Evolutionary conservation across 179 eudicot genomes (phyloP), one percentile per base, ranked within the genome.

Genomic region (Nepenthes alata): DNA sequence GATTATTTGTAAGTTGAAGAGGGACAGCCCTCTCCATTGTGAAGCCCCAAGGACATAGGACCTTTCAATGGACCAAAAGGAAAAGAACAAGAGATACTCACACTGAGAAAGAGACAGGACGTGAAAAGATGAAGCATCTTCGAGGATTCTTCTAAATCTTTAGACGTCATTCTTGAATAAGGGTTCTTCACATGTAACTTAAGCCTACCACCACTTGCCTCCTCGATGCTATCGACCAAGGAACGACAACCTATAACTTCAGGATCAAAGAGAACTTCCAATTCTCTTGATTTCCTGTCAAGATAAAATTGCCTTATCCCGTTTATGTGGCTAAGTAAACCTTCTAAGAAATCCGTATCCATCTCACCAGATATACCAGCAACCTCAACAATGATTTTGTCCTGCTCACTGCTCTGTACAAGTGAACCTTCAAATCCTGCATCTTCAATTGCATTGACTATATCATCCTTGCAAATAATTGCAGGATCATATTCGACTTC

Each of bases 391-490:
- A 68, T 63, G 49, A 86, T 75, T 78, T 86, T 88, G 61, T 87
- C 89, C 78, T 86, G 91, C 68, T 80, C 89, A 69, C 82, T 88
- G 70, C 98, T 91, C 76, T 91, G 95, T 73, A 89, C 86, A 72
- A 91, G 83, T 64, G 98, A 81, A 66, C 79, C 96, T 57, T 91
- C 98, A 80, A 91, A 91, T 38, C 98, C 98, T 47, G 96, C 95
- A 86, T 91, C 96, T 81, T 91, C 98, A 41, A 91, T 83, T 55
- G 96, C 95, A 77, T 64, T 77, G 69, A 57, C 78, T 41, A 91
- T 78, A 55, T 78, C 91, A 61, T 86, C 95, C 67, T 49, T 49
- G n/a, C n/a, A 11, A 49, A 9, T 49, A 11, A 49, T 13, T 9
- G 62, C 53, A 49, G 87, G 77, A 58, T 82, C 82, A 73, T 82